These are phyloP conservation scores for Candida boleticola DNA, from an alignment of 805 yeast species.

Conservation along the genomic window DNA sequence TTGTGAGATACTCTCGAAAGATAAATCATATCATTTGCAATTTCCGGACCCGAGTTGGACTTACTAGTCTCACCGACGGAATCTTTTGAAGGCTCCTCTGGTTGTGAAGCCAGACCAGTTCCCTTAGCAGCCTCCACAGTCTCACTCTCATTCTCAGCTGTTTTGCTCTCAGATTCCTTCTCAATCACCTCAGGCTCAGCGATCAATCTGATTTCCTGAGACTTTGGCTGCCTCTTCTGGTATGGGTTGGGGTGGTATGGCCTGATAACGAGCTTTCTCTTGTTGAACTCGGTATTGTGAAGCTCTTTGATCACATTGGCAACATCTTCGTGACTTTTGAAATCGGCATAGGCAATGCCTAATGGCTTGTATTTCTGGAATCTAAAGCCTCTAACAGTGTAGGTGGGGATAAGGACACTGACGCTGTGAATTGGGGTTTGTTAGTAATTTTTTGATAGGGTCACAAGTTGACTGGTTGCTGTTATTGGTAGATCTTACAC, in stretches of 20 bases:
- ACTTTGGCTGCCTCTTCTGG: not conserved
- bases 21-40: constrained; percentile 47
- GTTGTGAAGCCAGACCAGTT: too few species aligned
- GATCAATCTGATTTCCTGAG: not conserved
- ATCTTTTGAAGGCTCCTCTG: too few species aligned
- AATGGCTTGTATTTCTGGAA: constrained; percentile 42
- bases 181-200: not conserved
- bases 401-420: constrained; percentile 53
- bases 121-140: not conserved
- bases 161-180: not conserved
- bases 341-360: constrained; percentile 52
- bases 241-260: constrained; percentile 20
- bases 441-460: too few species aligned
- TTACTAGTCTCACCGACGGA: not conserved
- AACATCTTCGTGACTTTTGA: constrained; percentile 27
- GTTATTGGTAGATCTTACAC: constrained; percentile 43
- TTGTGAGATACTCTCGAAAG: constrained; percentile 39
- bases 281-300: constrained; percentile 27
- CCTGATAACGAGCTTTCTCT: constrained; percentile 25
- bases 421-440: constrained; percentile 12
- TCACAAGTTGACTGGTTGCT: too few species aligned
- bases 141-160: not conserved
- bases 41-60: not conserved
- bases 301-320: constrained; percentile 23
- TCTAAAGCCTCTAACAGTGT: constrained; percentile 47